Base-by-base conservation (phyloP, 352 stramenopile species). In the Phytophthora crassamura region DNA sequence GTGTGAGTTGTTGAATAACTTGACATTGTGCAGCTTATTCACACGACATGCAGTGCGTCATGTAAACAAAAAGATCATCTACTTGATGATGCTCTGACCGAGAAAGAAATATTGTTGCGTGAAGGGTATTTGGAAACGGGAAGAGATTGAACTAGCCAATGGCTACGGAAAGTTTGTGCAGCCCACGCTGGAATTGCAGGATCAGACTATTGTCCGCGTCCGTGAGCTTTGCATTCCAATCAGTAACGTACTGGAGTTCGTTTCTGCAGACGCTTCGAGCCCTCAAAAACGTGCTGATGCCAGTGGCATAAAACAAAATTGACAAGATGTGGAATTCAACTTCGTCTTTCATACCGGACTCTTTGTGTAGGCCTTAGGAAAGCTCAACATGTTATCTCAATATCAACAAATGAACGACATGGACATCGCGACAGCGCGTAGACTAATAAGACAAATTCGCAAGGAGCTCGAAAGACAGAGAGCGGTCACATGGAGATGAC, bases 311-410 rank as follows among this genome's bases (percentile, higher is more conserved):
- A n/a, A n/a, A n/a, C n/a, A n/a, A n/a, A 32, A 2, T 60, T n/a
- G 32, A 60, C 3, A 15, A 8, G 5, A 52, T 60, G 53, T 60
- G 53, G 53, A 60, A 0, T 16, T 51, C 14, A 60, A 36, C 16
- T 60, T 60, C 8, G 9, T 60, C 25, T 52, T 60, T 45, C 53
- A 52, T 10, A 18, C 43, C 8, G 30, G 52, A 46, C 0, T 52
- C 3, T 15, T 52, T 1, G 35, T 52, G 32, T 18, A 40, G 11
- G n/a, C 55, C 10, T 10, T 49, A 4, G 42, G 55, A 16, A 63
- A 63, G 15, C 20, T n/a, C 30, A 63, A 63, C 46, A 49, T n/a
- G 7, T 35, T 63, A 2, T 55, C 43, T 2, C 18, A 40, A 20
- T 55, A 63, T 39, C 34, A 55, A 3, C 36, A 55, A 33, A 63